These are phyloP conservation scores for Fusarium sp. DNA, from an alignment of 2,329 filamentous ascomycete genomes.

Conservation along the genomic window DNA sequence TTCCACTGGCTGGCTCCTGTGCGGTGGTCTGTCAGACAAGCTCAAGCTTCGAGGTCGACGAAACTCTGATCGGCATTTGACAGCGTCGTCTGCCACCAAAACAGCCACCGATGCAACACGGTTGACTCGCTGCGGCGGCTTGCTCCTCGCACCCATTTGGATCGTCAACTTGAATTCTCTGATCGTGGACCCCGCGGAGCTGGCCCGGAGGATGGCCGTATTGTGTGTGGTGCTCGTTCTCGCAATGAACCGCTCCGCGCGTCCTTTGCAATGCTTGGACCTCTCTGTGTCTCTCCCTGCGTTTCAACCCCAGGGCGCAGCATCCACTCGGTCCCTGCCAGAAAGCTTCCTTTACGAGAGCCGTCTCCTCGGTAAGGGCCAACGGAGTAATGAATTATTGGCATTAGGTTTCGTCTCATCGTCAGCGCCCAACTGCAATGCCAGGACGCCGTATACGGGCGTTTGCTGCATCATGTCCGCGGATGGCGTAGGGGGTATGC, in stretches of 20 bases:
- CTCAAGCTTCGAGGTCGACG: slow-evolving; percentile 14
- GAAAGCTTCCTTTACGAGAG: slow-evolving; percentile 2
- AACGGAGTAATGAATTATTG: background rate
- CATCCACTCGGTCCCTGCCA: background rate
- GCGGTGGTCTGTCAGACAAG: background rate
- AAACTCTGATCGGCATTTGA: slow-evolving; percentile 25
- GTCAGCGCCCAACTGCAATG: background rate
- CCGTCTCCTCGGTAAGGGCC: slow-evolving; percentile 17
- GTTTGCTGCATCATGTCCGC: slow-evolving; percentile 17
- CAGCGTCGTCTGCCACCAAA: slow-evolving; percentile 4
- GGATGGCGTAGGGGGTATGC: slow-evolving; percentile 18
- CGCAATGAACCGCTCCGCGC: slow-evolving; percentile 6
- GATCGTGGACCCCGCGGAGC: slow-evolving; percentile 6
- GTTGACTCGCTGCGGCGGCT: background rate
- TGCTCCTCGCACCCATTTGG: background rate
- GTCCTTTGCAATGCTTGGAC: slow-evolving; percentile 18
- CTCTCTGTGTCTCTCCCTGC: slow-evolving; percentile 18
- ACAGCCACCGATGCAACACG: slow-evolving; percentile 15
- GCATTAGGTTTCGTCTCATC: background rate
- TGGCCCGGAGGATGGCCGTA: slow-evolving; percentile 1
- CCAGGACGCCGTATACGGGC: slow-evolving; percentile 17
- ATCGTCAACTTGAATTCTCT: slow-evolving; percentile 8
- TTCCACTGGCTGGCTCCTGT: slow-evolving; percentile 22
- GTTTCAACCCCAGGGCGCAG: slow-evolving; percentile 13
- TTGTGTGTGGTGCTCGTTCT: background rate